Conservation (phyloP, 257 asterid genomes). For the Linderniella brevidens region DNA sequence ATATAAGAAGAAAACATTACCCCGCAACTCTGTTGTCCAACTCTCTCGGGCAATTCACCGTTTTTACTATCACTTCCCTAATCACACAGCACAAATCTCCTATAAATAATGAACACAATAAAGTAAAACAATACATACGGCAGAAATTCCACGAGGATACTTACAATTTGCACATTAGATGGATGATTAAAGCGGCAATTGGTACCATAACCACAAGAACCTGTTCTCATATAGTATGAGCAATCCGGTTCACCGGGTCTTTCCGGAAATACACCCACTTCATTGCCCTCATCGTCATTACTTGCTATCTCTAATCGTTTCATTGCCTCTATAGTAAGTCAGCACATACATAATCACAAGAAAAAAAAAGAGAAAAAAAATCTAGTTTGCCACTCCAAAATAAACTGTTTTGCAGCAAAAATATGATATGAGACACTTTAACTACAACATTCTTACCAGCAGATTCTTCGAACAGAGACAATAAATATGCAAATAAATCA, state of each 20-base stretch:
- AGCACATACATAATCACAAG: constrained; percentile 9
- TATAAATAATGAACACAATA: constrained; percentile 8
- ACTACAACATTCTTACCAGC: too few species aligned
- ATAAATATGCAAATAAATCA: too few species aligned
- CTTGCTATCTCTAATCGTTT: constrained; percentile 23
- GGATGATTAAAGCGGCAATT: constrained; percentile 65
- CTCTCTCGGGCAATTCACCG: constrained; percentile 35
- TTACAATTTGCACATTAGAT: constrained; percentile 23
- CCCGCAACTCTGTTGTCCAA: constrained; percentile 51
- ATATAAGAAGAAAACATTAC: constrained; percentile 15
- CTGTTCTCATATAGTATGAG: constrained; percentile 47
- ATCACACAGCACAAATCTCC: constrained; percentile 14
- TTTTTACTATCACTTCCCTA: constrained; percentile 21
- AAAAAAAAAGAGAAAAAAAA: constrained; percentile 1
- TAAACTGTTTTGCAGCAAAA: not conserved
- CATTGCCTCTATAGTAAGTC: constrained; percentile 28
- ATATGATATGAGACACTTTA: too few species aligned
- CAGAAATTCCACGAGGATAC: not conserved
- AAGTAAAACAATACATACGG: constrained; percentile 2
- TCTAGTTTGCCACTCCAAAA: not conserved
- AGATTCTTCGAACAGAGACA: too few species aligned
- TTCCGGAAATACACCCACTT: constrained; percentile 29
- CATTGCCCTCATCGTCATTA: constrained; percentile 25
- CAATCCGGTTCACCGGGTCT: constrained; percentile 71
- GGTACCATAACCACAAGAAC: constrained; percentile 54